A percentile compares a stretch with the other conserved stretches of the same genome.
These are phyloP conservation scores for Arabidopsis thaliana DNA, from an alignment of 345 rosid species.

Conservation along the genomic window DNA sequence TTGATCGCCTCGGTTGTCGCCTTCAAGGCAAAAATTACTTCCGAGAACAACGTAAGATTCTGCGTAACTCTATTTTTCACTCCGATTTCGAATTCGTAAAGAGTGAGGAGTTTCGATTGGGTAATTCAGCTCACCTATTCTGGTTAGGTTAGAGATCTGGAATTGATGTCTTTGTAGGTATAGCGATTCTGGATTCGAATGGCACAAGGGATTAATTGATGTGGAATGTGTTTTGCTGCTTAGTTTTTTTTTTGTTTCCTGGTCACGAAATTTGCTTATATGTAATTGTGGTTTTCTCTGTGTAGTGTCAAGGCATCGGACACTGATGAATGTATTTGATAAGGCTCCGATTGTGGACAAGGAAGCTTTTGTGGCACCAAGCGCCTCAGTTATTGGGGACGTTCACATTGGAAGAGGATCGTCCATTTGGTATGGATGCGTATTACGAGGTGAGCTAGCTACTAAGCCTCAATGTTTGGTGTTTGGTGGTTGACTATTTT, in stretches of 20 bases:
- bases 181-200: background rate
- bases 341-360: conserved; percentile 81
- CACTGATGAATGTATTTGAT: conserved; percentile 88
- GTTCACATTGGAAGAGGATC: conserved; percentile 84
- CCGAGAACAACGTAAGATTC: conserved; percentile 76
- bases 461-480: conserved; percentile 16
- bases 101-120: background rate
- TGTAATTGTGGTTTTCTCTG: conserved; percentile 26
- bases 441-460: conserved; percentile 74
- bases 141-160: conserved; percentile 35
- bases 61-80: background rate
- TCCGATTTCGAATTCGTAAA: conserved; percentile 16
- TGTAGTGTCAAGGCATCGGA: conserved; percentile 90
- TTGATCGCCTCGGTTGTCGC: conserved; percentile 93
- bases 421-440: conserved; percentile 96
- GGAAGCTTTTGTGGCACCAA: conserved; percentile 91
- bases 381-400: conserved; percentile 88
- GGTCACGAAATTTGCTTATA: background rate
- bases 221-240: conserved; percentile 26
- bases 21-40: conserved; percentile 84
- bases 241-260: background rate
- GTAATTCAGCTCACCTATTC: conserved; percentile 28
- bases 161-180: conserved; percentile 1
- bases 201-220: conserved; percentile 13
- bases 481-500: conserved; percentile 19